Evolutionary conservation across 441 rosid genomes (phyloP).

Genomic region (Gossypium davidsonii): DNA sequence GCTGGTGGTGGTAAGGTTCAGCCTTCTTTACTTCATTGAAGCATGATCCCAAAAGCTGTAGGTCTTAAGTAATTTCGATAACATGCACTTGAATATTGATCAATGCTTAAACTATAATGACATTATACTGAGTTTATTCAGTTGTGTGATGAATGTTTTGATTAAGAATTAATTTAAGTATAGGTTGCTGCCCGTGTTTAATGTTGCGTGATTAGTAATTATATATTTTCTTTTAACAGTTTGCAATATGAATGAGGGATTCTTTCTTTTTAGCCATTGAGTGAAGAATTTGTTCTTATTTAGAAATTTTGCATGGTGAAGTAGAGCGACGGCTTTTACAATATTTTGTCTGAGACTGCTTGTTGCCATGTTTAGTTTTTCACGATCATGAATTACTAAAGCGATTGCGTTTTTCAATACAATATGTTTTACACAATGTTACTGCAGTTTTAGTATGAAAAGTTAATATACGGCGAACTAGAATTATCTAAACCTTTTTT

Average conservation of each 20-base stretch:
- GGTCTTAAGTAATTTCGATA: background rate
- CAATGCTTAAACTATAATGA: background rate
- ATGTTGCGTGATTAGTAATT: background rate
- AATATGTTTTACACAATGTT: background rate
- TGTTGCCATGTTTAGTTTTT: too few species aligned
- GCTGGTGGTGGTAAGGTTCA: constrained; percentile 40
- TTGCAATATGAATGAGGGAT: background rate
- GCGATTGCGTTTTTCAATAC: background rate
- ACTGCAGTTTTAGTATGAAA: background rate
- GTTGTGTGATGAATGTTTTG: background rate
- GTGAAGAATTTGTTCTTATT: background rate
- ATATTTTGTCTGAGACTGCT: too few species aligned
- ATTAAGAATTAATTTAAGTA: background rate
- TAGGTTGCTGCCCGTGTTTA: background rate
- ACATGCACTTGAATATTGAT: background rate
- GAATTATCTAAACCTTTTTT: background rate
- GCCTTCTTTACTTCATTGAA: background rate
- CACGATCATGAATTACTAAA: too few species aligned
- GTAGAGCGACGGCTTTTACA: too few species aligned
- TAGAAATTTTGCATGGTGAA: background rate
- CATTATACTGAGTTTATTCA: background rate
- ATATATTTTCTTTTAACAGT: background rate
- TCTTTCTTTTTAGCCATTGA: background rate
- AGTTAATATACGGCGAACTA: background rate
- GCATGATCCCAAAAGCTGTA: background rate